Base-by-base conservation (phyloP, 495 filamentous ascomycete genomes). In the Neurospora hispaniola region DNA sequence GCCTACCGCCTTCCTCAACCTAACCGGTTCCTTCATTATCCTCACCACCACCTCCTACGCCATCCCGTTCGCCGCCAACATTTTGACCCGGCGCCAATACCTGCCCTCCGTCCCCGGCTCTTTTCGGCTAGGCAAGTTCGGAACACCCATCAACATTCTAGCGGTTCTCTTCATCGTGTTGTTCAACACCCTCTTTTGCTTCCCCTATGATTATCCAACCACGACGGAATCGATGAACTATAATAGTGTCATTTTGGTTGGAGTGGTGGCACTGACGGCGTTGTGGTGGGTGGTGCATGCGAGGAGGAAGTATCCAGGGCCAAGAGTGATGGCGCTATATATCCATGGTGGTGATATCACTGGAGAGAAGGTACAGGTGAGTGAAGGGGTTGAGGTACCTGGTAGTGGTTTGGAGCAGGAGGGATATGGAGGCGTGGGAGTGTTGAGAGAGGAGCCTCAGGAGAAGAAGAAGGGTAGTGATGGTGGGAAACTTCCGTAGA, bases 181-280 rank as follows among this genome's bases (percentile, higher is more conserved):
- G 31, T 94, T 93, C 78, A 86, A 90, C 70, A 84, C 91, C 10
- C 88, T 94, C 70, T 94, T 91, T 80, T 93, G 90, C 73, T 93
- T 94, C 78, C 82, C 91, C 2, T 91, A 86, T 75, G 78, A 78
- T 1, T 74, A 89, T 69, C 90, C 91, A 0, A 85, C 86, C 1
- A 82, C 83, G 2, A 85, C 84, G 2, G 80, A 81, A 18, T 86
- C 85, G n/a, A 92, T 93, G 90, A 93, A 92, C 71, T 92, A 91
- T 75, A 90, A 89, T 2, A 87, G 85, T 69, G 87, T 90, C 1
- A 89, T 92, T 62, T 84, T 90, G 10, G 89, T 84, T 1, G 89
- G 90, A 0, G 81, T 89, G 43, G 74, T 88, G 1, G 71, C 85
- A 0, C 77, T 82, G 35, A 89, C 84, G 73, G 83, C 79, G 2